phyloP scores from a whole-genome alignment of 108 stramenopile species.

The Skeletonema marinoi region DNA sequence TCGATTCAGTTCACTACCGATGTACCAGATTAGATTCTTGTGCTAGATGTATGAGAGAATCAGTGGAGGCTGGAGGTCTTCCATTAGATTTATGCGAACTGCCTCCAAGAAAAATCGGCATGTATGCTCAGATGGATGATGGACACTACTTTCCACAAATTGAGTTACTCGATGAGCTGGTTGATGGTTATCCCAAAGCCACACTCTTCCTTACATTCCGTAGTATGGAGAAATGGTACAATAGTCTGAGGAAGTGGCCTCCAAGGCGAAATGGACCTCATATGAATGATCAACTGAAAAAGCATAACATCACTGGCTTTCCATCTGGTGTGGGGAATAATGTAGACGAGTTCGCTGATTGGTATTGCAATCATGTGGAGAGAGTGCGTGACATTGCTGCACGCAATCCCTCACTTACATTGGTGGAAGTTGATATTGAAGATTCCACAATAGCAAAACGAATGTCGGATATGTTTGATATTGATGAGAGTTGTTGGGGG shows the following conservation, averaged over 20 bases:
- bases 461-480: constrained; percentile 21
- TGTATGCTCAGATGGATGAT: constrained; percentile 34
- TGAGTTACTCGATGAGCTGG: constrained; percentile 24
- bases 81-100: constrained; percentile 24
- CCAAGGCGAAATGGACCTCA: constrained; percentile 1
- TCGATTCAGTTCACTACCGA: constrained; percentile 24
- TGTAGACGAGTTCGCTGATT: constrained; percentile 17
- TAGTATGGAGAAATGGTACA: constrained; percentile 23
- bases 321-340: constrained; percentile 22
- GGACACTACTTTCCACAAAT: constrained; percentile 38
- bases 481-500: constrained; percentile 29
- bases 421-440: constrained; percentile 32
- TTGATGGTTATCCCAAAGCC: constrained; percentile 30
- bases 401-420: constrained; percentile 18
- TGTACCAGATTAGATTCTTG: constrained; percentile 24
- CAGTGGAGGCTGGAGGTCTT: constrained; percentile 6
- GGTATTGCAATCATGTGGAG: constrained; percentile 21
- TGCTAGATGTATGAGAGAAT: constrained; percentile 22
- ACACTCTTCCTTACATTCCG: constrained; percentile 38
- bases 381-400: constrained; percentile 19
- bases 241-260: constrained; percentile 19
- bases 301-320: constrained; percentile 18
- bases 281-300: constrained; percentile 1
- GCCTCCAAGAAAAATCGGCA: neutral
- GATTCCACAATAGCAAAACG: neutral